Percentiles rank a stretch among this genome's conserved stretches.
Evolutionary conservation across 768 basidiomycete species (phyloP).

Genomic region (Leccinum sublutescens): DNA sequence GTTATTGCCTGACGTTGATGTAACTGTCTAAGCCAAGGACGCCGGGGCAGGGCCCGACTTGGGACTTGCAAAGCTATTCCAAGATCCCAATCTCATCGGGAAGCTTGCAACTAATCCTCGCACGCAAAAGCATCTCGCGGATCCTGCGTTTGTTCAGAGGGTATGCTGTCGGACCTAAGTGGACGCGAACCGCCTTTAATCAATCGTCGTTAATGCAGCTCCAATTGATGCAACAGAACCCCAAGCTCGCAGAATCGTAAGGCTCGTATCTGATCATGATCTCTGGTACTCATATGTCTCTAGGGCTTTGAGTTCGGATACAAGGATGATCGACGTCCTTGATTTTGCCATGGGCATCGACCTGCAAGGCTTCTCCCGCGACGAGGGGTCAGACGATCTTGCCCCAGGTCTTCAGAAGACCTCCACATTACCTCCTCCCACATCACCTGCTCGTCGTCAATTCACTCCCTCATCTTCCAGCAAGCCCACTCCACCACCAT

Average conservation of each 20-base stretch:
- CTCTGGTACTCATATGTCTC: no score
- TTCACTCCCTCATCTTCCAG: conserved; percentile 40
- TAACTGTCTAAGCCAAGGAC: conserved; percentile 33
- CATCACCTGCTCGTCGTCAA: conserved; percentile 28
- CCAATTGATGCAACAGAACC: conserved; percentile 66
- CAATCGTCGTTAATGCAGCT: conserved; percentile 40
- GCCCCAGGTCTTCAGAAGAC: conserved; percentile 54
- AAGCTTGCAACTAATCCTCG: conserved; percentile 88
- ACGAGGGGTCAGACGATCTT: conserved; percentile 80
- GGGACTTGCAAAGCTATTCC: conserved; percentile 75
- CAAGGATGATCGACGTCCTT: conserved; percentile 91
- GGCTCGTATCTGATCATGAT: conserved; percentile 12
- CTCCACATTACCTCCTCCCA: conserved; percentile 18
- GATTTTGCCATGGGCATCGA: conserved; percentile 93
- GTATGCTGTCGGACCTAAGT: conserved; percentile 26
- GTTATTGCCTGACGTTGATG: not conserved
- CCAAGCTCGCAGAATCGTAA: conserved; percentile 57
- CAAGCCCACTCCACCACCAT: conserved; percentile 39
- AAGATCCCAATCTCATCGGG: conserved; percentile 75
- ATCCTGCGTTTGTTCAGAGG: conserved; percentile 78
- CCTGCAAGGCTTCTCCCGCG: conserved; percentile 80
- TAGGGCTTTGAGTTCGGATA: conserved; percentile 62
- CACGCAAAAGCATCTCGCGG: conserved; percentile 79
- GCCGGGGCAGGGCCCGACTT: conserved; percentile 41
- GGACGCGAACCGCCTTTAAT: not conserved